Evolutionary conservation across 768 basidiomycete genomes (phyloP), one percentile per base, ranked within the genome.

Genomic region (Gymnopilus junonius): DNA sequence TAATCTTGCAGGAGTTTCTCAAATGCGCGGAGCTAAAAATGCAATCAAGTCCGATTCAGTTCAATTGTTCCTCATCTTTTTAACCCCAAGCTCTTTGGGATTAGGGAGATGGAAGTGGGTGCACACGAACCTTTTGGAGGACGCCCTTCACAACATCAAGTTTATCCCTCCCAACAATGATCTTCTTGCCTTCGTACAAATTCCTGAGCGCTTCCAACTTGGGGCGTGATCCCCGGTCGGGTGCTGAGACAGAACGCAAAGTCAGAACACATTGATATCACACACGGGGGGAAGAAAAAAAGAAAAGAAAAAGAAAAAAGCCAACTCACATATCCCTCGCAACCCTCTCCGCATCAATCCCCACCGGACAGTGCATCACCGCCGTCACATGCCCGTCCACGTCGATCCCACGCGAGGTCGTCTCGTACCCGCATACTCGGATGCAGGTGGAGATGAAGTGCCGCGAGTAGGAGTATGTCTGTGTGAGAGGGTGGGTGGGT

Each of bases 81-180:
- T n/a, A n/a, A n/a, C n/a, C n/a, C n/a, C n/a, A n/a, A n/a, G n/a
- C n/a, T n/a, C n/a, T n/a, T n/a, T n/a, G 45, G 2, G 54, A 32
- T 55, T 51, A 55, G 46, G n/a, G n/a, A n/a, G n/a, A n/a, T 40
- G 11, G 58, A 50, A 45, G 37, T 21, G 17, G 31, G 12, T 15
- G 21, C 42, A 45, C 4, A 23, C 66, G 70, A 14, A 89, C 91
- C 87, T 99, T n/a, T 79, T 99, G 96, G 66, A 98, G 79, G 23
- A 99, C 93, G 45, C 97, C n/a, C 79, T 98, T 98, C 70, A 97
- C 95, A n/a, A 95, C 93, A 71, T 99, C 97, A 42, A 99, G 84
- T 80, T 99, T 99, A 77, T 99, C 97, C 8, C 97, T 85, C 17
- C 95, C 97, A 12, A 99, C 93, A 60, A 99, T 95, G 71, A 99